These are phyloP conservation scores for Cornus kousa DNA, from an alignment of 148 eudicot genomes.

Conservation along the genomic window DNA sequence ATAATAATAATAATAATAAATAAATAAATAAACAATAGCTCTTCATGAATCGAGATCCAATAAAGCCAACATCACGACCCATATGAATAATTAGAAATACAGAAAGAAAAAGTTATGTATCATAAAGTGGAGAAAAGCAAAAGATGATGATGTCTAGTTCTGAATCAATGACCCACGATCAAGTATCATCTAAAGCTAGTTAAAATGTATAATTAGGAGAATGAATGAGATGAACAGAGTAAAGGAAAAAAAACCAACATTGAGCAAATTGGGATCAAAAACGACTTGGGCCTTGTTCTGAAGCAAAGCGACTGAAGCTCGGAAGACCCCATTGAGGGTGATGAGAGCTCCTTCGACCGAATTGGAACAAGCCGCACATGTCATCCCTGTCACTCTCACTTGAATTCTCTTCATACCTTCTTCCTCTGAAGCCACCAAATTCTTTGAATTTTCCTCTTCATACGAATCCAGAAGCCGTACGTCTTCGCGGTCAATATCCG, in stretches of 20 bases:
- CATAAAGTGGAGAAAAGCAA: no score
- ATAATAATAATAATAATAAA: no score
- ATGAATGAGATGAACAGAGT: neutral
- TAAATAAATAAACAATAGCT: neutral
- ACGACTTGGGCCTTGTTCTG: conserved; percentile 76
- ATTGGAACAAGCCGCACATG: conserved; percentile 86
- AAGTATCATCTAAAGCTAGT: neutral
- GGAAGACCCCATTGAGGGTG: conserved; percentile 53
- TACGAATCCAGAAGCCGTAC: conserved; percentile 60
- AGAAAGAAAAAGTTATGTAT: no score
- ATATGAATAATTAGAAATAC: no score
- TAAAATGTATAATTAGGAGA: neutral
- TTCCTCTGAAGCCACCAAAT: neutral
- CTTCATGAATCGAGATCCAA: neutral
- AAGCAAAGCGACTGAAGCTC: conserved; percentile 80
- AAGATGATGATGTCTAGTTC: no score
- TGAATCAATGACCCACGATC: neutral
- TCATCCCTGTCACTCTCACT: conserved; percentile 79
- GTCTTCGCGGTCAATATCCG: conserved; percentile 47
- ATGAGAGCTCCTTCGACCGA: conserved; percentile 76
- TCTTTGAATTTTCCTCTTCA: conserved; percentile 17
- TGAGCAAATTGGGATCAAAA: conserved; percentile 61
- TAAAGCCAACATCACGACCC: neutral
- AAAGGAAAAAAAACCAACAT: conserved; percentile 40
- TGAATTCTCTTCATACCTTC: conserved; percentile 44